Evolutionary conservation across 2,329 filamentous ascomycete genomes (phyloP).

Genomic region (Immersiporthe knoxdaviesiana): DNA sequence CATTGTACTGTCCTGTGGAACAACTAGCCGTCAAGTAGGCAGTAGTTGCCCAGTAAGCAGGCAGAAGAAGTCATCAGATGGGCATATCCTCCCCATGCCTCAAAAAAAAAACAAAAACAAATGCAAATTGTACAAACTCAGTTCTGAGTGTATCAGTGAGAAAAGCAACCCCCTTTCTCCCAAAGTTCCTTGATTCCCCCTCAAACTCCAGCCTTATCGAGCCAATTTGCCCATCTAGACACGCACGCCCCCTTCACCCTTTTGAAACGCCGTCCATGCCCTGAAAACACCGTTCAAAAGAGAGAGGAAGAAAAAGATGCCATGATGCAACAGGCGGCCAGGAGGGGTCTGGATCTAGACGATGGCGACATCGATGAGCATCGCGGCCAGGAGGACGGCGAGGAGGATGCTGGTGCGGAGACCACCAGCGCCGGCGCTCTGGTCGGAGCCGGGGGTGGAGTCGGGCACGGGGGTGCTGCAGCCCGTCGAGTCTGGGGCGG

Average conservation of each 20-base stretch:
- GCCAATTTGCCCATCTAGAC: neutral
- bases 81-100: neutral
- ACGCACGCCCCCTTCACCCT: neutral
- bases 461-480: neutral
- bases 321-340: neutral
- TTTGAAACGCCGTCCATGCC: neutral
- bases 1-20: neutral
- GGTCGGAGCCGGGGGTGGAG: neutral
- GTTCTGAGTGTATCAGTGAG: neutral
- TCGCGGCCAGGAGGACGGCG: neutral
- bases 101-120: neutral
- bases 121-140: neutral
- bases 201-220: neutral
- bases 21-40: neutral
- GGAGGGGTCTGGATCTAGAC: neutral
- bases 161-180: neutral
- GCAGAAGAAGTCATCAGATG: neutral
- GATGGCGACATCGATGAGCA: neutral
- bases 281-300: neutral
- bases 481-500: neutral
- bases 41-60: neutral
- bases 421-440: neutral
- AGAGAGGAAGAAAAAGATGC: neutral
- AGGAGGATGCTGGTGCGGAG: neutral
- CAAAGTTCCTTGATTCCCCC: neutral